Evolutionary conservation across 306 rosid species (phyloP), one percentile per base, ranked within the genome.

Genomic region (Malus orientalis): DNA sequence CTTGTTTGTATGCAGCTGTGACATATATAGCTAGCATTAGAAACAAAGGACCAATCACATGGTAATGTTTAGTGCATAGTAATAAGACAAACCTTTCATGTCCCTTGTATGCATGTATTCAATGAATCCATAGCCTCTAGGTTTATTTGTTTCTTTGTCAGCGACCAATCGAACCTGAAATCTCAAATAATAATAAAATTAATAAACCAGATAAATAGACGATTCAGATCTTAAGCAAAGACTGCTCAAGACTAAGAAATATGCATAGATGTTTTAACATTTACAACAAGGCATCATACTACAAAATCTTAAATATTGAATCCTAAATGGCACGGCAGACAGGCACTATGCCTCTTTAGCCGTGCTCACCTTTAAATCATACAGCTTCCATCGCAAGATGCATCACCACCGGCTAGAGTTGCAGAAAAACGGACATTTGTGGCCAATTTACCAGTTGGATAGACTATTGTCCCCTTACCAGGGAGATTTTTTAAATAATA

Each of bases 261-360:
- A 38, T 7, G 42, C 72, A 19, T 40, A 54, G 23, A 78, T 40
- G 8, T 11, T 66, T 65, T 77, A 62, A 27, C 66, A 40, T 77
- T 60, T 78, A 54, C 38, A 79, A 65, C 55, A 67, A 64, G 20
- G 74, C 73, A 73, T 60, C 58, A 45, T 51, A 68, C 76, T 18
- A 71, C 81, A 68, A 59, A 53, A 76, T 73, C 77, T 78, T 74
- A 69, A 51, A 73, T 66, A 74, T 78, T 71, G 73, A 78, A 87
- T 92, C 97, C 96, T 89, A 96, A 82, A 88, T 85, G 96, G 99
- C 99, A 96, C 98, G 98, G 98, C 99, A 91, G 98, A 85, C 93
- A 87, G 98, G 98, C 98, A 84, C 97, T 91, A 87, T 91, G 99
- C 99, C 99, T 91, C 87, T 86, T 89, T 88, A 92, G 99, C 98